A percentile compares a stretch with the other conserved stretches of the same genome.
These are phyloP conservation scores for Blumeria graminis DNA, from an alignment of 2,329 filamentous ascomycete genomes.

Conservation along the genomic window DNA sequence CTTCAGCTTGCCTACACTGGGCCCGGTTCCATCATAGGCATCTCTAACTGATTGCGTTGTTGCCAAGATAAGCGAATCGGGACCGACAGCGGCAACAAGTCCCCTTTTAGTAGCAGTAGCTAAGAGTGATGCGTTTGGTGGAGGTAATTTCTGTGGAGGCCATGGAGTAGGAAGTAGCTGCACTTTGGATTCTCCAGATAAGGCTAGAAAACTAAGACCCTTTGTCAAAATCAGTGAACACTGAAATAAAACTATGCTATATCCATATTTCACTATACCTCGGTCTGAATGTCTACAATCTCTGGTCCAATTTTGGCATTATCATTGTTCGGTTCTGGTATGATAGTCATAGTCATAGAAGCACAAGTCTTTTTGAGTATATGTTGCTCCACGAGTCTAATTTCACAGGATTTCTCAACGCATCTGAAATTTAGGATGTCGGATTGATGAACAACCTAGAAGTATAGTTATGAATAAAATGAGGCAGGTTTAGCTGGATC, in stretches of 20 bases:
- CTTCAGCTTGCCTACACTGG: slow-evolving; percentile 39
- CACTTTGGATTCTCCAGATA: slow-evolving; percentile 62
- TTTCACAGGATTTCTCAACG: too few relatives aligned
- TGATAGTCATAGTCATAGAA: too few relatives aligned
- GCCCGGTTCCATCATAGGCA: slow-evolving; percentile 37
- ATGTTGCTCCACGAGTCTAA: too few relatives aligned
- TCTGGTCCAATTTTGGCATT: slow-evolving; percentile 31
- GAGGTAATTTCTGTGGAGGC: slow-evolving; percentile 38
- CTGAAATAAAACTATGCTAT: slow-evolving; percentile 5
- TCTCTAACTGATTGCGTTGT: slow-evolving; percentile 56
- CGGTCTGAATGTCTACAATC: slow-evolving; percentile 57
- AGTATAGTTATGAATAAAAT: too few relatives aligned
- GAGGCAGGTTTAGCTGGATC: too few relatives aligned
- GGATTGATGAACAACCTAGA: too few relatives aligned
- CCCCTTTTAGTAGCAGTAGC: slow-evolving; percentile 60
- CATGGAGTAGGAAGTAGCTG: slow-evolving; percentile 56
- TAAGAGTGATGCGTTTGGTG: slow-evolving; percentile 58
- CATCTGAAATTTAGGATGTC: too few relatives aligned
- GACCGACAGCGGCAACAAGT: slow-evolving; percentile 68
- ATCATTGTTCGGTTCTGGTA: slow-evolving; percentile 3
- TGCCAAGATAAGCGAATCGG: slow-evolving; percentile 52
- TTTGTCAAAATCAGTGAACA: slow-evolving; percentile 11
- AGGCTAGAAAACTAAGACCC: slow-evolving; percentile 59
- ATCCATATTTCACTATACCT: slow-evolving; percentile 27
- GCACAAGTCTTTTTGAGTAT: too few relatives aligned